These are phyloP conservation scores for Alternaria triticina DNA, from an alignment of 2,329 filamentous ascomycete genomes.

Conservation along the genomic window DNA sequence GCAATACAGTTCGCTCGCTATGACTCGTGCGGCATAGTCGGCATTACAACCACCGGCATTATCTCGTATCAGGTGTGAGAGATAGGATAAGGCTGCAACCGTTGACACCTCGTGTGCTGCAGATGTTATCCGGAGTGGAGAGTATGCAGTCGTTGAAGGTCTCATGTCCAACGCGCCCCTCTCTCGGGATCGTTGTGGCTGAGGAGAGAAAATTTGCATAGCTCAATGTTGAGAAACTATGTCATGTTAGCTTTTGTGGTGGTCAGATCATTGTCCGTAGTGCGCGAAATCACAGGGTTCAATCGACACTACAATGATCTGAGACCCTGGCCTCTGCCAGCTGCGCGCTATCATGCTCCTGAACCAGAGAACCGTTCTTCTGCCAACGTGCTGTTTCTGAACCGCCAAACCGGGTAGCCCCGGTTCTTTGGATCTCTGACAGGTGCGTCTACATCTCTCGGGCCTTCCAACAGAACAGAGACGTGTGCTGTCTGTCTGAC, in stretches of 20 bases:
- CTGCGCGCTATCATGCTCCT: conserved; percentile 2
- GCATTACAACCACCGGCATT: conserved; percentile 8
- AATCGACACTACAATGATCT: not conserved
- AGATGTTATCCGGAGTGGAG: not conserved
- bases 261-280: not conserved
- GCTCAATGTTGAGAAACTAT: not conserved
- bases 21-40: conserved; percentile 3
- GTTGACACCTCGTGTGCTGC: not conserved
- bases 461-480: not conserved
- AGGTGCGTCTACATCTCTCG: not conserved
- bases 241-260: not conserved
- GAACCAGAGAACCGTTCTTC: not conserved
- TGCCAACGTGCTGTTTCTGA: not conserved
- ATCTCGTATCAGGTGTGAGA: conserved; percentile 8
- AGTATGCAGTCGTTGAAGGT: not conserved
- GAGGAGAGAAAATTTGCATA: not conserved
- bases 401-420: not conserved
- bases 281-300: not conserved
- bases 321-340: conserved; percentile 3
- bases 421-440: not conserved
- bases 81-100: not conserved
- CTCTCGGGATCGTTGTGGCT: not conserved
- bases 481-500: not conserved
- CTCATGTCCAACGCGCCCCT: not conserved
- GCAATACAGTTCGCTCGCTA: not conserved